These are phyloP conservation scores for Trichoderma sp. DNA, from an alignment of 2,329 filamentous ascomycete species.

Conservation along the genomic window DNA sequence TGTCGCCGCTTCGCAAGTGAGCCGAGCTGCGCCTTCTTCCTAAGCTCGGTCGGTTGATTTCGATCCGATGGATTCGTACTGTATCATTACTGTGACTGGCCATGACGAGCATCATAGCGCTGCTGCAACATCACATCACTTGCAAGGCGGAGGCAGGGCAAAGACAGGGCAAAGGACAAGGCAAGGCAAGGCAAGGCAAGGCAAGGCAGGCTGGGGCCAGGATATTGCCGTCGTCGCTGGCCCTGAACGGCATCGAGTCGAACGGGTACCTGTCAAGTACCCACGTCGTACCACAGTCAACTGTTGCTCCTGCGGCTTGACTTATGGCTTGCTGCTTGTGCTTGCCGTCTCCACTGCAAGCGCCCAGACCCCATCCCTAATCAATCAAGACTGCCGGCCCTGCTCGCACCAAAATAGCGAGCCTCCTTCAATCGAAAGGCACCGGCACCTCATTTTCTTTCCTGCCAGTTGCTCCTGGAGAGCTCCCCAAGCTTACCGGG, in stretches of 20 bases:
- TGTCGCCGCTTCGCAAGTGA: constrained; percentile 5
- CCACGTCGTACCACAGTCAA: not conserved
- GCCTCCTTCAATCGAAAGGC: constrained; percentile 16
- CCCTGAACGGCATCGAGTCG: not conserved
- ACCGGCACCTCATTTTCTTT: constrained; percentile 16
- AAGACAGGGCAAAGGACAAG: not conserved
- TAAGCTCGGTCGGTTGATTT: constrained; percentile 1
- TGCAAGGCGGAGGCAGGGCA: not conserved
- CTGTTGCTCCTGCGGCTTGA: not conserved
- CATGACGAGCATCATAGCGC: not conserved
- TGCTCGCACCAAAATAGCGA: constrained; percentile 18
- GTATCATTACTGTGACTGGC: not conserved
- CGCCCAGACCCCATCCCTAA: constrained; percentile 13
- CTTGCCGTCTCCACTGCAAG: constrained; percentile 9
- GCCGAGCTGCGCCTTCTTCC: constrained; percentile 6
- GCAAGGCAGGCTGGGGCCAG: not conserved
- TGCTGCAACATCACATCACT: not conserved
- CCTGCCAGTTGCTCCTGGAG: constrained; percentile 7
- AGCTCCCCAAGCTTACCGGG: constrained; percentile 13
- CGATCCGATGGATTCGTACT: not conserved
- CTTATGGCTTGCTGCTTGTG: constrained; percentile 6
- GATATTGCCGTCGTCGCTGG: not conserved
- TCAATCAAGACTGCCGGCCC: constrained; percentile 16
- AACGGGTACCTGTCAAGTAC: constrained; percentile 1
- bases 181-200: not conserved